These are phyloP conservation scores for Trichoderma orchidacearum DNA, from an alignment of 495 filamentous ascomycete genomes.

Conservation along the genomic window DNA sequence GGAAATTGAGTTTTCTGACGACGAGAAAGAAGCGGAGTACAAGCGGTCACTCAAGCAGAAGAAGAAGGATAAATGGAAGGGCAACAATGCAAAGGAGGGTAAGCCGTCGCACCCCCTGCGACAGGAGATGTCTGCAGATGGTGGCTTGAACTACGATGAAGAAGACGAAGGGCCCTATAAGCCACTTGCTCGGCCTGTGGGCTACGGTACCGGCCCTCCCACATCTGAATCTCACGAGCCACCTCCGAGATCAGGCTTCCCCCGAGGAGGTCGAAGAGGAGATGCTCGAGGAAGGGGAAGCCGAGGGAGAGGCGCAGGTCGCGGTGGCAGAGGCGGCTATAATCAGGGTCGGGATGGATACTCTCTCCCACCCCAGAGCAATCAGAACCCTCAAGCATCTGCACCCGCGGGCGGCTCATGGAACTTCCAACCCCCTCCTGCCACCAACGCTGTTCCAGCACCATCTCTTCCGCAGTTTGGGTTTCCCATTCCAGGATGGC, in stretches of 20 bases:
- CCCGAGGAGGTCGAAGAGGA: constrained; percentile 25
- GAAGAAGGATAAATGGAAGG: constrained; percentile 40
- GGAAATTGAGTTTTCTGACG: constrained; percentile 89
- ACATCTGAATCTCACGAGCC: constrained; percentile 21
- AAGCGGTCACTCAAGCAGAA: constrained; percentile 43
- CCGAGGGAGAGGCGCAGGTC: constrained; percentile 30
- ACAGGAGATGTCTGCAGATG: constrained; percentile 19
- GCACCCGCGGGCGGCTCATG: constrained; percentile 6
- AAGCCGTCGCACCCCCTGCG: constrained; percentile 7
- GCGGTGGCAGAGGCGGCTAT: constrained; percentile 18
- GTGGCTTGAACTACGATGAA: constrained; percentile 37
- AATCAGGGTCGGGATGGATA: constrained; percentile 7
- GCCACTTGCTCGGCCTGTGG: constrained; percentile 49
- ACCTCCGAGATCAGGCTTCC: constrained; percentile 17
- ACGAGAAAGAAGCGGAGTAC: constrained; percentile 80
- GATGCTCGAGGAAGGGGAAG: constrained; percentile 25
- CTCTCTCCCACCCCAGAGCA: constrained; percentile 7
- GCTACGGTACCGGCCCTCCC: constrained; percentile 28
- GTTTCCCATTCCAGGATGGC: background rate
- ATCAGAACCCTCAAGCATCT: background rate
- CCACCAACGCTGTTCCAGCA: constrained; percentile 14
- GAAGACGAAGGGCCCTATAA: constrained; percentile 57
- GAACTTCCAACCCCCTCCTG: constrained; percentile 9
- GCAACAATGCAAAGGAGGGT: constrained; percentile 16
- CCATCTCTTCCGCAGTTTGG: constrained; percentile 5